Evolutionary conservation across 2,329 filamentous ascomycete genomes (phyloP).

Genomic region (Amauroascus niger): DNA sequence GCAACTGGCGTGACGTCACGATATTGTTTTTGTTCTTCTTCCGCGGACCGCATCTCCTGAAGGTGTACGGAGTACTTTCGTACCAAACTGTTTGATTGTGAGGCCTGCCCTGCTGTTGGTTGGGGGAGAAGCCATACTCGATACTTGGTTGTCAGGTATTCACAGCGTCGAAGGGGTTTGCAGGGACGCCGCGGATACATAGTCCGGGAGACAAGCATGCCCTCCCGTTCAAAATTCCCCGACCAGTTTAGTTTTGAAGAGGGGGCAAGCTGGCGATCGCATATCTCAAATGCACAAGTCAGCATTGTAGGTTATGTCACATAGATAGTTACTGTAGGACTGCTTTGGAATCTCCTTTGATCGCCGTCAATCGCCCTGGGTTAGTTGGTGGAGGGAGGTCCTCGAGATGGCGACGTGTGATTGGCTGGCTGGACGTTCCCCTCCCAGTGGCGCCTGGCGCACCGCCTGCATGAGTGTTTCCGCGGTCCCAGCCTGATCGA

Average conservation of each 20-base stretch:
- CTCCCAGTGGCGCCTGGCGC: not conserved
- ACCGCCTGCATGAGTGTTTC: not conserved
- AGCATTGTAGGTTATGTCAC: too few relatives aligned
- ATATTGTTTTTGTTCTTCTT: not conserved
- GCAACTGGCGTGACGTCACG: slow-evolving; percentile 8
- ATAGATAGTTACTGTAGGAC: too few relatives aligned
- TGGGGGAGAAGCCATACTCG: not conserved
- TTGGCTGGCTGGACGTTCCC: not conserved
- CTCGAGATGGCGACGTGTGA: not conserved
- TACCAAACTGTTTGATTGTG: not conserved
- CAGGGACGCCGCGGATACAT: too few relatives aligned
- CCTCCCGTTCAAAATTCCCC: not conserved
- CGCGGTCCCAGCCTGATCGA: not conserved
- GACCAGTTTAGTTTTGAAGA: not conserved
- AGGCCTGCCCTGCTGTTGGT: not conserved
- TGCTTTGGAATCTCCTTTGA: slow-evolving; percentile 6
- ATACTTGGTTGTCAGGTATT: not conserved
- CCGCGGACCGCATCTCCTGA: slow-evolving; percentile 8
- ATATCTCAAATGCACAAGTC: not conserved
- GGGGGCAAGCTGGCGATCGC: not conserved
- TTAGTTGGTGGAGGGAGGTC: not conserved
- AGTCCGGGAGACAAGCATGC: not conserved
- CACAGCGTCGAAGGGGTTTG: too few relatives aligned
- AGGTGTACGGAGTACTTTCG: too few relatives aligned
- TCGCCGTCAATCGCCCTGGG: not conserved